These are phyloP conservation scores for Euphorbia schlechtendalii DNA, from an alignment of 441 rosid genomes.

Conservation along the genomic window DNA sequence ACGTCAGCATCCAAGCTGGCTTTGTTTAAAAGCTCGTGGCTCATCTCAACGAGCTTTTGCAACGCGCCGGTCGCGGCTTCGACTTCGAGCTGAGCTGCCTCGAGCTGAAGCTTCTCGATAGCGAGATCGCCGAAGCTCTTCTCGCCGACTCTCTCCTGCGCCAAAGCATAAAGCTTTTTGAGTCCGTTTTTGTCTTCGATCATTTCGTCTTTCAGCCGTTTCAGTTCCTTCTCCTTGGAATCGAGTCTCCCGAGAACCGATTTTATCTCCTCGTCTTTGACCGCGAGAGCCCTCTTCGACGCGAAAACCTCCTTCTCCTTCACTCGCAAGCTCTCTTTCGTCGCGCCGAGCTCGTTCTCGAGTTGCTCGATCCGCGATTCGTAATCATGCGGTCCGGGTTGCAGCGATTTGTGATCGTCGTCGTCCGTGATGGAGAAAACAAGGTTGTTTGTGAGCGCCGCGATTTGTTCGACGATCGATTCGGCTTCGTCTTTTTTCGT, in stretches of 20 bases:
- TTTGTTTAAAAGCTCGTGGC: constrained; percentile 43
- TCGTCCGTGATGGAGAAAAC: constrained; percentile 38
- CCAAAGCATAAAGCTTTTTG: constrained; percentile 49
- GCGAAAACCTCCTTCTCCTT: constrained; percentile 70
- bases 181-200: constrained; percentile 54
- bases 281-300: constrained; percentile 44
- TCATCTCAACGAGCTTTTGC: constrained; percentile 63
- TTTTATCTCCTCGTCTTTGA: constrained; percentile 62
- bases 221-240: constrained; percentile 47
- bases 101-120: constrained; percentile 73
- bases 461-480: constrained; percentile 52
- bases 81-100: constrained; percentile 69
- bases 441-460: constrained; percentile 52
- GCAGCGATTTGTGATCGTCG: constrained; percentile 21
- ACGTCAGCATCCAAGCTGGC: constrained; percentile 38
- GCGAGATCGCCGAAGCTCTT: constrained; percentile 58
- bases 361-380: constrained; percentile 49
- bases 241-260: constrained; percentile 40
- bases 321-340: constrained; percentile 46
- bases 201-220: constrained; percentile 51
- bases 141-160: constrained; percentile 59
- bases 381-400: constrained; percentile 26
- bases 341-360: constrained; percentile 51
- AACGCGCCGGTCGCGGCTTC: constrained; percentile 75
- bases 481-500: constrained; percentile 57